Conservation (phyloP, 1,284 basidiomycete genomes). For the Inonotus hispidus region DNA sequence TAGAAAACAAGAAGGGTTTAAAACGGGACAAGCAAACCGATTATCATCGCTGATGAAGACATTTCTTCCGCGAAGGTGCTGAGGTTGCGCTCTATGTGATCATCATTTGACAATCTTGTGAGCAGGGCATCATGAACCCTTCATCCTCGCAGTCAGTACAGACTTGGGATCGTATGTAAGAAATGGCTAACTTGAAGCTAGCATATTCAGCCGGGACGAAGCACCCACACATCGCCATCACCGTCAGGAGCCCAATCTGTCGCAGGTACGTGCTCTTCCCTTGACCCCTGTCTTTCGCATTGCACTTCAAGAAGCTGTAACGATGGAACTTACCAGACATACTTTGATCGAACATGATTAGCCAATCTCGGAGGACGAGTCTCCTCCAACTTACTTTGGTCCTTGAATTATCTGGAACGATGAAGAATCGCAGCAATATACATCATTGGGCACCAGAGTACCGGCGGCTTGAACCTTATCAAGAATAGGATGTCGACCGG, state of each 20-base stretch:
- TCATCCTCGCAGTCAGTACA: constrained; percentile 4
- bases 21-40: constrained; percentile 41
- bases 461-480: constrained; percentile 68
- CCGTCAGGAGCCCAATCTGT: constrained; percentile 77
- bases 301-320: background rate
- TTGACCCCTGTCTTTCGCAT: constrained; percentile 20
- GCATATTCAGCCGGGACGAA: constrained; percentile 91
- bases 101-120: constrained; percentile 88
- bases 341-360: constrained; percentile 33
- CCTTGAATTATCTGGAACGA: constrained; percentile 88
- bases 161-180: background rate
- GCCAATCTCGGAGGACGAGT: background rate
- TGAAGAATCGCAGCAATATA: constrained; percentile 75
- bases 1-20: background rate
- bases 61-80: constrained; percentile 95
- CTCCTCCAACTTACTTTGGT: constrained; percentile 61
- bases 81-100: constrained; percentile 79
- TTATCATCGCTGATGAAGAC: constrained; percentile 83
- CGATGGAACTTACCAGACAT: constrained; percentile 64
- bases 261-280: constrained; percentile 92
- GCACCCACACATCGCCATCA: constrained; percentile 87
- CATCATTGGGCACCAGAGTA: constrained; percentile 78
- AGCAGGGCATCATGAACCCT: constrained; percentile 81
- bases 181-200: constrained; percentile 58
- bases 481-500: constrained; percentile 81